Base-by-base conservation (phyloP, 2,329 filamentous ascomycete genomes). In the Epichloe hybrida region DNA sequence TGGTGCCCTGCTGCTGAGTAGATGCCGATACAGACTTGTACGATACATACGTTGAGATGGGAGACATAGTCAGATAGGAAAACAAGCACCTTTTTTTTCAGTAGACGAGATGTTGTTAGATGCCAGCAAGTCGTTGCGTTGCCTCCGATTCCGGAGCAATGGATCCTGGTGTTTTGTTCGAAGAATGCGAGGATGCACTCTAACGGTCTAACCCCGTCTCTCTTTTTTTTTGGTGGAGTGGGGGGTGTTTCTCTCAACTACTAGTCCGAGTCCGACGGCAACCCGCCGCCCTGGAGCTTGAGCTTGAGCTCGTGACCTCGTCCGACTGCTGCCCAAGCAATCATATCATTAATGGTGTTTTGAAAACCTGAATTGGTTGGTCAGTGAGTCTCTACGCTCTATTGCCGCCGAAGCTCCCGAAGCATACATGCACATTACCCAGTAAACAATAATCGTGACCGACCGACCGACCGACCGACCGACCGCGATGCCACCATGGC, bases 401-500 rank as follows among this genome's bases (percentile, higher is more conserved):
- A 20, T 5, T 49, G 27, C 17, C 12, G n/a, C 7, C 4, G 38
- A 7, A n/a, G 31, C 38, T 42, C 39, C 17, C 4, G 13, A 17
- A 20, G 5, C 5, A 12, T 31, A 17, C 11, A 49, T 21, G 48
- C 40, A 31, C n/a, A 11, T 23, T 4, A 9, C n/a, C n/a, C 20
- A 38, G 20, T 27, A 35, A 5, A 17, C 20, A 13, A 48, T 42
- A 27, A 11, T n/a, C 20, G 13, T 49, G 39, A 39, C 5, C 23
- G 11, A 52, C 27, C 21, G 42, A 39, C 5, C 23, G 42, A 39
- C 5, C 23, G 39, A 39, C 5, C 23, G 39, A 39, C 5, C 23
- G 11, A 52, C 27, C 21, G 42, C 40, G 15, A 44, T 55, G 46
- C 51, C 31, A 44, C 23, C 52, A 56, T 56, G 55, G 52, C 55